Evolutionary conservation across 1,284 basidiomycete genomes (phyloP), one percentile per base, ranked within the genome.

Genomic region (Marasmius sp.): DNA sequence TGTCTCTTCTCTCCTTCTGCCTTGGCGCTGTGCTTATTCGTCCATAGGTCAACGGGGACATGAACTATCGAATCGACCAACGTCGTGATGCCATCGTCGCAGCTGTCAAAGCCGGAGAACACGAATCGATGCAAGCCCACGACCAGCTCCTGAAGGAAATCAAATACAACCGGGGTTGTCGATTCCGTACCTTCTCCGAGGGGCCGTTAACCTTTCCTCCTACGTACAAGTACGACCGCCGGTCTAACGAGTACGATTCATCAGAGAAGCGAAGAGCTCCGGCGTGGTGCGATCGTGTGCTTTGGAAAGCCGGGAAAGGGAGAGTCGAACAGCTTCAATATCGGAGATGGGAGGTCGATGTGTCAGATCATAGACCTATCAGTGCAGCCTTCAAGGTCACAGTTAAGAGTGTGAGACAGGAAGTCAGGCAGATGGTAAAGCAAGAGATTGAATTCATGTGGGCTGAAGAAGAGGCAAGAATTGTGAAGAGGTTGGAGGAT

Each of bases 171-270:
- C 91, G 91, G 14, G 85, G 83, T 0, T 98, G 95, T 79, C 87
- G 96, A 1, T 79, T 99, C 11, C 89, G 93, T 16, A 79, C 81
- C 1, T 98, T 98, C 75, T 75, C 74, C 12, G 97, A 99, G 70
- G 91, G 95, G 0, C 87, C 86, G 0, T 85, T 97, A 65, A 85
- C 79, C 0, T 97, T 96, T 70, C 72, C 84, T 18, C 96, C 96
- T 14, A 99, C 97, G 18, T 99, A 98, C 86, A 98, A 98, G 77
- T 98, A 97, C 76, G 93, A 98, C 72, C 86, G 84, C 1, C 79
- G 84, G 4, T 88, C 92, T 6, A 74, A 85, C 70, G 84, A 88
- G 63, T 99, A 93, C 71, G 97, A 99, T 72, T 81, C 89, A 1
- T 93, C 91, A 1, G 93, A 94, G 71, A 98, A 98, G 74, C 84